Percentiles rank a stretch among this genome's conserved stretches.
These are phyloP conservation scores for Gamsiella multidivaricata DNA, from an alignment of 192 early-diverging fungal species.

Conservation along the genomic window DNA sequence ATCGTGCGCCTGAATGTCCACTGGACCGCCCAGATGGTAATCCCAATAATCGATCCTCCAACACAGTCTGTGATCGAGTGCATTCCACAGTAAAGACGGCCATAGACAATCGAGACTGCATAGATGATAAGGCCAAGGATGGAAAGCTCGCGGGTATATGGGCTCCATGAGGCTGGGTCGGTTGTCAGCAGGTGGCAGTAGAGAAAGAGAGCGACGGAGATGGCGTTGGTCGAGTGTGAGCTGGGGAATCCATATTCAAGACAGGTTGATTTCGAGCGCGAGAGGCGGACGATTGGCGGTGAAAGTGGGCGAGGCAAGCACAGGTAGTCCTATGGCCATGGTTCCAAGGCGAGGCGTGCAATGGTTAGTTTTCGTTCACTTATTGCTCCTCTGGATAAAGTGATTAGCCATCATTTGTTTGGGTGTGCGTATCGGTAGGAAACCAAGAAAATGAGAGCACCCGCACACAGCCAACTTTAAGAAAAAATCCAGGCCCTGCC, in stretches of 20 bases:
- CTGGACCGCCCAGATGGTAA: constrained; percentile 65
- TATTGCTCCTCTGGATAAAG: constrained; percentile 2
- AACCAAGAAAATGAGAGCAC: not conserved
- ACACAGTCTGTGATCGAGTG: constrained; percentile 74
- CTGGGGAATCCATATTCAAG: constrained; percentile 95
- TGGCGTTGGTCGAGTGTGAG: constrained; percentile 86
- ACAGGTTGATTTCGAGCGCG: constrained; percentile 71
- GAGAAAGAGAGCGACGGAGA: constrained; percentile 75
- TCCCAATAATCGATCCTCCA: constrained; percentile 77
- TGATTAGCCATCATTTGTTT: constrained; percentile 5
- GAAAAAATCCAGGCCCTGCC: not conserved
- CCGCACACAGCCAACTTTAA: not conserved
- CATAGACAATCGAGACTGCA: constrained; percentile 71
- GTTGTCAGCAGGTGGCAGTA: constrained; percentile 59
- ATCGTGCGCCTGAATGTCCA: constrained; percentile 59
- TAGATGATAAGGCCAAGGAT: constrained; percentile 60
- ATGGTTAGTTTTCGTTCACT: not conserved
- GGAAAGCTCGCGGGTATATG: constrained; percentile 52
- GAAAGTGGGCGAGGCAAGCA: constrained; percentile 86
- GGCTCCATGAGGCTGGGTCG: constrained; percentile 52
- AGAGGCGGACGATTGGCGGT: constrained; percentile 80
- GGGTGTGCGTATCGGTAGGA: not conserved
- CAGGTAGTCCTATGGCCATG: constrained; percentile 83
- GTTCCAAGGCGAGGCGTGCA: no score
- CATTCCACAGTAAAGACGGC: constrained; percentile 89